Evolutionary conservation across 2,329 filamentous ascomycete genomes (phyloP).

Genomic region (Cladosporium velox): DNA sequence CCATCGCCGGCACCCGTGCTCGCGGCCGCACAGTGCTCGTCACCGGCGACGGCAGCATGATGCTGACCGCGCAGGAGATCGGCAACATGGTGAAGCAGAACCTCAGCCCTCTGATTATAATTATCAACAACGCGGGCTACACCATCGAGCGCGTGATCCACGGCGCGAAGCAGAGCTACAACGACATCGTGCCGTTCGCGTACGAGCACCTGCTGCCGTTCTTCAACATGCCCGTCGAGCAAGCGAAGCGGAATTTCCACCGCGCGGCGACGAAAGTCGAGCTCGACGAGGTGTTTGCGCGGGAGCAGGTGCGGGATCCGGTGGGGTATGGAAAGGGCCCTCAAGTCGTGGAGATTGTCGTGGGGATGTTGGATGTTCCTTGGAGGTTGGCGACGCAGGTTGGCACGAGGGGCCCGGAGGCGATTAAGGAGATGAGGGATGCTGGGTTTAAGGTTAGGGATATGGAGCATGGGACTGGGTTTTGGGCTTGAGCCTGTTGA

Average conservation of each 20-base stretch:
- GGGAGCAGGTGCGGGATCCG: slow-evolving; percentile 37
- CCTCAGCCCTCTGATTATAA: slow-evolving; percentile 42
- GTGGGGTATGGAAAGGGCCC: slow-evolving; percentile 26
- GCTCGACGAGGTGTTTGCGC: slow-evolving; percentile 39
- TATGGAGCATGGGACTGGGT: slow-evolving; percentile 22
- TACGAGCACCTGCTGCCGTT: slow-evolving; percentile 46
- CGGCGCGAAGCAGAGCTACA: slow-evolving; percentile 53
- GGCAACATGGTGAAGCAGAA: slow-evolving; percentile 59
- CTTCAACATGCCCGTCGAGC: slow-evolving; percentile 38
- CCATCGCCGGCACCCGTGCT: slow-evolving; percentile 30
- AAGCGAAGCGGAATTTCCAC: slow-evolving; percentile 39
- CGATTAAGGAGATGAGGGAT: slow-evolving; percentile 40
- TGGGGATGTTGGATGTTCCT: slow-evolving; percentile 43
- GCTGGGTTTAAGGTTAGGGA: slow-evolving; percentile 41
- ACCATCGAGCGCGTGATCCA: slow-evolving; percentile 52
- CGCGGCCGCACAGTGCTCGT: slow-evolving; percentile 64
- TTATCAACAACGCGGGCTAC: slow-evolving; percentile 52
- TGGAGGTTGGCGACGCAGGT: slow-evolving; percentile 41
- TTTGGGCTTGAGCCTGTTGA: slow-evolving; percentile 8
- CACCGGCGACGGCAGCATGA: slow-evolving; percentile 64
- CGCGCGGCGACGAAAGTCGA: slow-evolving; percentile 42
- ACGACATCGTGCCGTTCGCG: slow-evolving; percentile 49
- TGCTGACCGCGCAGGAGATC: slow-evolving; percentile 67
- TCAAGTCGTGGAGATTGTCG: slow-evolving; percentile 46
- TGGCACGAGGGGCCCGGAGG: slow-evolving; percentile 39